A percentile compares a stretch with the other conserved stretches of the same genome.
Evolutionary conservation across 164 flowering plant genomes (phyloP).

Genomic region (Berberis thunbergii): DNA sequence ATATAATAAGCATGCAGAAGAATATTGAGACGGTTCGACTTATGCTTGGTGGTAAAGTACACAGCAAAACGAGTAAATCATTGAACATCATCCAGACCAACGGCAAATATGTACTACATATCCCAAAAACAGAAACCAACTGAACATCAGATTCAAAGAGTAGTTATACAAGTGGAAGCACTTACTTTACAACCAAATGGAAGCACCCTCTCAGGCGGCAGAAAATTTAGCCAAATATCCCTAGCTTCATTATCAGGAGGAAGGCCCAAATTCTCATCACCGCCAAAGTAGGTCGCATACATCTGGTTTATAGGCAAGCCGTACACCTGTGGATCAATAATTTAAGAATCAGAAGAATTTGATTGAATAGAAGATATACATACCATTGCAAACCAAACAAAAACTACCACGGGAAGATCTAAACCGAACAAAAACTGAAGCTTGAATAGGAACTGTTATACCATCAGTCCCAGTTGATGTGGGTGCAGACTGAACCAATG

Average conservation of each 20-base stretch:
- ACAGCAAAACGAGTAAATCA: no score
- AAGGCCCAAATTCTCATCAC: slow-evolving; percentile 86
- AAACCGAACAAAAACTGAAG: no score
- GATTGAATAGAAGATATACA: background rate
- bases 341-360: background rate
- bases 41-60: no score
- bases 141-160: background rate
- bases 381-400: background rate
- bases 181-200: slow-evolving; percentile 93
- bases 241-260: slow-evolving; percentile 79
- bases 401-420: no score
- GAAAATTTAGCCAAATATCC: slow-evolving; percentile 69
- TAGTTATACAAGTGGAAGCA: background rate
- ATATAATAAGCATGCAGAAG: no score
- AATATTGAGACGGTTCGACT: no score
- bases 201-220: slow-evolving; percentile 74
- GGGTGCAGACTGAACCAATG: no score
- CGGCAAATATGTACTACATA: background rate
- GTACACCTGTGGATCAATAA: slow-evolving; percentile 45
- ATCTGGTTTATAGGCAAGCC: slow-evolving; percentile 61
- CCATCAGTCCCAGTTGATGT: no score
- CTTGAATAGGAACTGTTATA: no score
- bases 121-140: background rate
- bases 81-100: no score
- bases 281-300: slow-evolving; percentile 98